These are phyloP conservation scores for Fusarium phyllophilum DNA, from an alignment of 2,329 filamentous ascomycete genomes.

Conservation along the genomic window DNA sequence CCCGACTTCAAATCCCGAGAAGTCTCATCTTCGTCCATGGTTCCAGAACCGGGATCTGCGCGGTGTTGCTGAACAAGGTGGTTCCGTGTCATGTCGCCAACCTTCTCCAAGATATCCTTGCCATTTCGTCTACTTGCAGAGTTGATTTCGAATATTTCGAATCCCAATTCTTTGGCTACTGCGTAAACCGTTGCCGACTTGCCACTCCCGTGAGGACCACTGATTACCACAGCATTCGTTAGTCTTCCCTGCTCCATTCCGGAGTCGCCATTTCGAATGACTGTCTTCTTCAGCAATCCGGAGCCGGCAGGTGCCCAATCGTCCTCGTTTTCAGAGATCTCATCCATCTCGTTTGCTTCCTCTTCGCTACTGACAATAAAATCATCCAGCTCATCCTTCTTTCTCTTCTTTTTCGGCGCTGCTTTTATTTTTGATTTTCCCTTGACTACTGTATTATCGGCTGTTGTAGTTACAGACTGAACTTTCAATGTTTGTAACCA, in stretches of 20 bases:
- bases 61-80: conserved; percentile 77
- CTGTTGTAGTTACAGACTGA: conserved; percentile 75
- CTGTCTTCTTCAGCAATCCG: conserved; percentile 60
- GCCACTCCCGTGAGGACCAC: conserved; percentile 88
- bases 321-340: conserved; percentile 71
- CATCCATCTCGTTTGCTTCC: conserved; percentile 75
- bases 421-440: conserved; percentile 44
- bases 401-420: conserved; percentile 68
- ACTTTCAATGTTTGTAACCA: conserved; percentile 85
- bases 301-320: conserved; percentile 54
- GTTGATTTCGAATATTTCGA: conserved; percentile 96
- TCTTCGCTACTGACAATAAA: conserved; percentile 86
- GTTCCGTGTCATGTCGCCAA: conserved; percentile 97
- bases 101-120: conserved; percentile 88
- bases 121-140: conserved; percentile 83
- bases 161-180: conserved; percentile 88
- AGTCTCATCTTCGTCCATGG: conserved; percentile 46
- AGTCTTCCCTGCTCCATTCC: conserved; percentile 60
- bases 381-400: conserved; percentile 78
- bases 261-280: conserved; percentile 59
- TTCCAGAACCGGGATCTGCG: conserved; percentile 45
- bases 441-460: conserved; percentile 46
- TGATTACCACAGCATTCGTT: conserved; percentile 85
- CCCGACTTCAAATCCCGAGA: conserved; percentile 69
- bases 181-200: conserved; percentile 95